Evolutionary conservation across 768 basidiomycete genomes (phyloP).

Genomic region (Calocera viscosa): DNA sequence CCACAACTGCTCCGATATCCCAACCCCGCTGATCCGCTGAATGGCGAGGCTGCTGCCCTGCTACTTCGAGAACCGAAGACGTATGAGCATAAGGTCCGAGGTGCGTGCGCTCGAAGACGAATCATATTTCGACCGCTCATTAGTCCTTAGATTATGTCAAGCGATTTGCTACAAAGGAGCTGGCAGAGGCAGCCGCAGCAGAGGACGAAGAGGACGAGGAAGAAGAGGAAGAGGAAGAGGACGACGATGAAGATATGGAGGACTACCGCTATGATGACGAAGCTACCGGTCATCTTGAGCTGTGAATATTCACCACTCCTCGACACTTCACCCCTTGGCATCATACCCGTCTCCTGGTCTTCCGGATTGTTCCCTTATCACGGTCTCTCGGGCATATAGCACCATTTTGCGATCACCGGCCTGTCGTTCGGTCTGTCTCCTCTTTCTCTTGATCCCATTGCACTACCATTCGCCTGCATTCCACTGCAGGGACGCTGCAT

Average conservation of each 20-base stretch:
- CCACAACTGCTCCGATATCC: constrained; percentile 95
- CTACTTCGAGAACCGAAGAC: constrained; percentile 96
- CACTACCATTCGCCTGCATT: constrained; percentile 14
- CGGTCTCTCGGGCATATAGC: constrained; percentile 13
- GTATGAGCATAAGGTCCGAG: constrained; percentile 89
- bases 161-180: constrained; percentile 82
- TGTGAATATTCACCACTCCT: constrained; percentile 12
- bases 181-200: constrained; percentile 59
- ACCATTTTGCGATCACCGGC: constrained; percentile 10
- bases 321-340: constrained; percentile 6
- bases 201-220: constrained; percentile 52
- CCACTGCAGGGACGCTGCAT: constrained; percentile 23
- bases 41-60: constrained; percentile 93
- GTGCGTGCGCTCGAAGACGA: constrained; percentile 33
- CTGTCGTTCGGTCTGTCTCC: constrained; percentile 14
- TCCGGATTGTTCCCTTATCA: neutral
- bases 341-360: neutral
- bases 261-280: constrained; percentile 62
- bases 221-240: constrained; percentile 48
- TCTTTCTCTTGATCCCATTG: constrained; percentile 16
- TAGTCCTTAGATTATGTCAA: constrained; percentile 73
- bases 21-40: constrained; percentile 94
- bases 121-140: neutral
- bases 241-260: constrained; percentile 84
- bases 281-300: constrained; percentile 13